Percentiles rank a stretch among this genome's conserved stretches.
These are phyloP conservation scores for Phalaenopsis aphrodite DNA, from an alignment of 106 monocot genomes.

Conservation along the genomic window DNA sequence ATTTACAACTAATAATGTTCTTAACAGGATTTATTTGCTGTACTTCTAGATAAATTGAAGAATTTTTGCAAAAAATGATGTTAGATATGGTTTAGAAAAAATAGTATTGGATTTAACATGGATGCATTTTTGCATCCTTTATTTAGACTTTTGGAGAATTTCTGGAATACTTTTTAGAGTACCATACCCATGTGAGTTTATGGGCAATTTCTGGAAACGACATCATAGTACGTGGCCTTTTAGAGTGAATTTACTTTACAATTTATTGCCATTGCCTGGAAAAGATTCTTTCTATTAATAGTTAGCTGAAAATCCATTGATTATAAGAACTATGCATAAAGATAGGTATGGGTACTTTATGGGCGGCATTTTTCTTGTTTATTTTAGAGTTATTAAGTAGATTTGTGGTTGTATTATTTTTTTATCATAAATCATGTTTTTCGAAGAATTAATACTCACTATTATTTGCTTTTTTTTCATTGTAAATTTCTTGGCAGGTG, in stretches of 20 bases:
- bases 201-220: not conserved
- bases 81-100: too few species aligned
- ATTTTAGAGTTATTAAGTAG: not conserved
- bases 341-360: not conserved
- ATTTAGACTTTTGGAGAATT: not conserved
- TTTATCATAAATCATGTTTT: not conserved
- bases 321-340: not conserved
- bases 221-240: not conserved
- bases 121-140: not conserved
- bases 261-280: not conserved
- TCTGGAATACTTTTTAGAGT: not conserved
- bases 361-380: not conserved
- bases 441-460: not conserved
- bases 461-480: not conserved
- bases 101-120: too few species aligned
- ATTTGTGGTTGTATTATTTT: not conserved
- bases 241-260: not conserved
- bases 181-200: not conserved
- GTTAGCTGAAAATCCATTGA: not conserved
- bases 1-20: too few species aligned
- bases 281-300: not conserved
- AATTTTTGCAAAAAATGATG: too few species aligned
- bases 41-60: too few species aligned
- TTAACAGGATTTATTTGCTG: too few species aligned
- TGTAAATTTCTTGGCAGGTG: constrained; percentile 38